These are phyloP conservation scores for Trypanosoma lewisi DNA, from an alignment of 208 protist genomes.

Conservation along the genomic window DNA sequence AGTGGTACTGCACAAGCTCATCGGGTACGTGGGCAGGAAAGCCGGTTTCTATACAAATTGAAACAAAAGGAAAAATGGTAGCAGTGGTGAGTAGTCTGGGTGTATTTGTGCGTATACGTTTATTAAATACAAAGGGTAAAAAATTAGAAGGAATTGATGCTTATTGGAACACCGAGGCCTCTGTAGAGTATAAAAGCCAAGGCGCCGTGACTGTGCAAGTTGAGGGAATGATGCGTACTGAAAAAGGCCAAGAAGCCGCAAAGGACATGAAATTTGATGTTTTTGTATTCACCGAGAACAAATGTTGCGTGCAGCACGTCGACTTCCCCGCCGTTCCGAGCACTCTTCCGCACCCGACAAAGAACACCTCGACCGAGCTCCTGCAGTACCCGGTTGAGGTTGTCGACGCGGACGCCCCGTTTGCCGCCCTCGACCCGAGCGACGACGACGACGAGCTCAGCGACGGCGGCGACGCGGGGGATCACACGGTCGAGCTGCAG, in stretches of 20 bases:
- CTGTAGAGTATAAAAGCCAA: conserved; percentile 61
- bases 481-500: conserved; percentile 40
- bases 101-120: conserved; percentile 61
- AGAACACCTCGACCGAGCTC: conserved; percentile 57
- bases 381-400: conserved; percentile 61
- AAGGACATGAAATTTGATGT: conserved; percentile 69
- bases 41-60: conserved; percentile 45
- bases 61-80: conserved; percentile 56
- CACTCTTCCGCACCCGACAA: conserved; percentile 62
- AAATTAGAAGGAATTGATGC: conserved; percentile 73
- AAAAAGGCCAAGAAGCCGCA: conserved; percentile 54
- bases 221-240: conserved; percentile 74
- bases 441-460: conserved; percentile 38
- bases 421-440: conserved; percentile 15
- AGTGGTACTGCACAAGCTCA: conserved; percentile 72
- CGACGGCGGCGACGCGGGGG: conserved; percentile 26
- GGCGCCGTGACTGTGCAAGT: conserved; percentile 60
- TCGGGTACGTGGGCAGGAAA: conserved; percentile 57
- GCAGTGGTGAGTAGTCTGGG: conserved; percentile 68
- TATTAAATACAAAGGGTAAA: conserved; percentile 58
- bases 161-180: conserved; percentile 84
- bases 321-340: conserved; percentile 74
- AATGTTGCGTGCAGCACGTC: conserved; percentile 59
- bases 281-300: conserved; percentile 73
- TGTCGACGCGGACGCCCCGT: conserved; percentile 46